Evolutionary conservation across 257 asterid genomes (phyloP), one percentile per base, ranked within the genome.

Genomic region (Cruciata laevipes): DNA sequence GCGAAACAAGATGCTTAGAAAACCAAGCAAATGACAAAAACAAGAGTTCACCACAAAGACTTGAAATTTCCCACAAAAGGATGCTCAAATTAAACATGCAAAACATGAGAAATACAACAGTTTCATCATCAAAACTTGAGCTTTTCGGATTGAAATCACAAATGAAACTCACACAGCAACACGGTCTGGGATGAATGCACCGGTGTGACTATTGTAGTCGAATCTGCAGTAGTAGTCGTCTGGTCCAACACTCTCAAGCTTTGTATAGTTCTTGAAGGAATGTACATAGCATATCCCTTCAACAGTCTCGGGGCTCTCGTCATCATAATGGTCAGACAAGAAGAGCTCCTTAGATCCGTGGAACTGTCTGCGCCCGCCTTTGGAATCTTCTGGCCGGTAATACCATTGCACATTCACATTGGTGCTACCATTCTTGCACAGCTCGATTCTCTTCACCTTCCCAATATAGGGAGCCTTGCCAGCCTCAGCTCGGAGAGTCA

Each of bases 311-410:
- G 87, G 89, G 76, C 93, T 86, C 78, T 88, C 90, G 25, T 75
- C 56, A 61, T 86, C 94, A 24, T 20, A 71, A 71, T 84, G 90
- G 71, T 86, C 86, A 0, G 94, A 86, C 58, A 84, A 64, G 76
- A 87, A 84, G n/a, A 87, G 58, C 69, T 87, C 95, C 73, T 87
- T 87, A 1, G 84, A 74, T 24, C 95, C 95, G 69, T 84, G 90
- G 69, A 84, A 87, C 67, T 78, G 79, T 65, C 85, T 81, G 52
- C 89, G 79, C 37, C 95, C 95, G n/a, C 87, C 90, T 10, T 30
- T 52, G 31, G 95, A 79, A 67, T 86, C 94, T 81, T 86, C 94
- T 16, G 94, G 94, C 70, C 94, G 75, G 68, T 86, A 86, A 60
- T 83, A 88, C 96, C 94, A 88, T 67, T 87, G 79, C 21, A 86